Evolutionary conservation across 2,329 filamentous ascomycete species (phyloP).

Genomic region (Penicillium sp.): DNA sequence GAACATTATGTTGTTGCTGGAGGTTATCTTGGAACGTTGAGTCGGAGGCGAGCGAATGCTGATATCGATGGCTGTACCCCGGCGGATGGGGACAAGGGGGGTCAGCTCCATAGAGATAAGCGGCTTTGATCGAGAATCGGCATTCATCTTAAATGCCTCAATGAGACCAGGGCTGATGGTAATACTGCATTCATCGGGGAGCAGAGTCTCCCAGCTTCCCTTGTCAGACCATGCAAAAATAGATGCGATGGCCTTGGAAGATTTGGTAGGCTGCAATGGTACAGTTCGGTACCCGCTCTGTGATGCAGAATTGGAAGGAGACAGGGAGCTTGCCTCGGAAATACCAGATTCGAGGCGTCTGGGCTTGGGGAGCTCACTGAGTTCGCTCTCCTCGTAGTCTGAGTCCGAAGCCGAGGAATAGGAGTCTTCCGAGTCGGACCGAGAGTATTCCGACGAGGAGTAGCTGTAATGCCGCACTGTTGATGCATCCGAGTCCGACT

Average conservation of each 20-base stretch:
- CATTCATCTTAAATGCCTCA: conserved; percentile 60
- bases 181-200: conserved; percentile 64
- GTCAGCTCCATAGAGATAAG: conserved; percentile 79
- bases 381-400: conserved; percentile 54
- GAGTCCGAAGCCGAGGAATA: conserved; percentile 43
- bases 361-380: conserved; percentile 47
- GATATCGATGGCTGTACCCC: conserved; percentile 89
- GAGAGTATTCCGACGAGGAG: conserved; percentile 23
- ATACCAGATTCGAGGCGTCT: conserved; percentile 35
- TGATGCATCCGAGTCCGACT: conserved; percentile 53
- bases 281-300: conserved; percentile 67
- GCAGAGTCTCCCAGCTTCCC: conserved; percentile 61
- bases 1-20: conserved; percentile 84
- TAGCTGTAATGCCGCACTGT: conserved; percentile 54
- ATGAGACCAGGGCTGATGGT: conserved; percentile 65
- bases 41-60: conserved; percentile 88
- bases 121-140: conserved; percentile 46
- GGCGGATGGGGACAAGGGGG: conserved; percentile 83
- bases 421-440: conserved; percentile 29
- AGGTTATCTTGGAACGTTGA: conserved; percentile 67
- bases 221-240: conserved; percentile 66
- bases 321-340: conserved; percentile 62
- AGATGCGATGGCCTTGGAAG: conserved; percentile 58
- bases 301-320: conserved; percentile 79
- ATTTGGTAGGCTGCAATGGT: conserved; percentile 47